Conservation (phyloP, 768 basidiomycete genomes). For the Leccinum olivaceopallidum region DNA sequence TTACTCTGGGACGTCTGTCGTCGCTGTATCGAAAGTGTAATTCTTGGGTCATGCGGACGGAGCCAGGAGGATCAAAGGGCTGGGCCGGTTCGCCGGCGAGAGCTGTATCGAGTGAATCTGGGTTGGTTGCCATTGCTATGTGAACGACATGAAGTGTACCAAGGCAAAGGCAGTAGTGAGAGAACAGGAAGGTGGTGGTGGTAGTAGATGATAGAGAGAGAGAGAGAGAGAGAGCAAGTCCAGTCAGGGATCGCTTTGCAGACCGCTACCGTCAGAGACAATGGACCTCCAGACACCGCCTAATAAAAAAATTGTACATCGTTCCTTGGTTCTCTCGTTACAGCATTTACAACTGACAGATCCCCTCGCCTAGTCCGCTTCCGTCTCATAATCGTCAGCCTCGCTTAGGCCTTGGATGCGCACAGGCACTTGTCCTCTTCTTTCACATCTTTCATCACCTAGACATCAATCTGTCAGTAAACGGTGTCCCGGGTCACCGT, state of each 20-base stretch:
- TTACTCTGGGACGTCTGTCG: slow-evolving; percentile 56
- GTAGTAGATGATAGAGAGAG: slow-evolving; percentile 22
- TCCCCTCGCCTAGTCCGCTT: slow-evolving; percentile 11
- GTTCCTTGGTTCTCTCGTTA: slow-evolving; percentile 15
- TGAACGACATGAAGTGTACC: slow-evolving; percentile 29
- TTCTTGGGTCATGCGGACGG: slow-evolving; percentile 51
- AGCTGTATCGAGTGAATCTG: slow-evolving; percentile 25
- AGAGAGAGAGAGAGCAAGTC: slow-evolving; percentile 9
- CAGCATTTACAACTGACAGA: slow-evolving; percentile 10
- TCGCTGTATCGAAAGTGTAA: slow-evolving; percentile 42
- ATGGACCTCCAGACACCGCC: slow-evolving; percentile 33
- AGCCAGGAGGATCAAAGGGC: slow-evolving; percentile 41
- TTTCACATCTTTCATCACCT: slow-evolving; percentile 53
- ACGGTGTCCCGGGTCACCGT: slow-evolving; percentile 25
- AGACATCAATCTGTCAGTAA: slow-evolving; percentile 22
- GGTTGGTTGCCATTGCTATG: slow-evolving; percentile 26
- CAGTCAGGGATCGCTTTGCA: slow-evolving; percentile 15
- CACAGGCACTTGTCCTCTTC: slow-evolving; percentile 52
- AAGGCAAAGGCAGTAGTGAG: slow-evolving; percentile 3
- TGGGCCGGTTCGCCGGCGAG: slow-evolving; percentile 39
- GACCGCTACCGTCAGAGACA: slow-evolving; percentile 8
- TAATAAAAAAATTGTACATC: slow-evolving; percentile 19
- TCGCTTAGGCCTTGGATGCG: slow-evolving; percentile 23
- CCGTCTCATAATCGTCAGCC: slow-evolving; percentile 6
- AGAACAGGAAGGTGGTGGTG: slow-evolving; percentile 4